A percentile compares a stretch with the other conserved stretches of the same genome.
phyloP scores from a whole-genome alignment of 345 rosid species.

The Balakata baccata region DNA sequence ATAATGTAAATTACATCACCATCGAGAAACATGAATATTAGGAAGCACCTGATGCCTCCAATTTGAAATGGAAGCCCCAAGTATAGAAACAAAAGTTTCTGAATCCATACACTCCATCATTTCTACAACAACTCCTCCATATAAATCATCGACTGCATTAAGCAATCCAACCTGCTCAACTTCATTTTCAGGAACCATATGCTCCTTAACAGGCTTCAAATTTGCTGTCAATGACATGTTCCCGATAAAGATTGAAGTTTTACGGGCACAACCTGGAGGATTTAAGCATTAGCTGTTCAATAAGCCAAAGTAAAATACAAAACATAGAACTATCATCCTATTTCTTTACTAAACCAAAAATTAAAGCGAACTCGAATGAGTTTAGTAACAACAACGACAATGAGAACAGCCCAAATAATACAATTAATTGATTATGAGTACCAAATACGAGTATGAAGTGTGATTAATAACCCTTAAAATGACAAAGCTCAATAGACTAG shows the following conservation, averaged over 20 bases:
- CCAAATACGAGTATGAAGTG: neutral
- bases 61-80: conserved; percentile 44
- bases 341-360: neutral
- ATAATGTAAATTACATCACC: neutral
- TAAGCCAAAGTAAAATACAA: too few species aligned
- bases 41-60: conserved; percentile 55
- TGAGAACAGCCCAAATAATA: neutral
- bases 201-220: conserved; percentile 17
- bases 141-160: conserved; percentile 37
- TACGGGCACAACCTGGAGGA: conserved; percentile 11
- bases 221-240: conserved; percentile 23
- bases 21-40: neutral
- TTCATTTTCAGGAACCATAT: conserved; percentile 13
- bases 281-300: neutral
- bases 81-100: conserved; percentile 36
- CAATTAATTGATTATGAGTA: neutral
- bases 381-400: neutral
- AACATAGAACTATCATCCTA: too few species aligned
- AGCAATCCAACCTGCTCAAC: conserved; percentile 32
- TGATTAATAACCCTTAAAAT: neutral
- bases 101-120: conserved; percentile 45
- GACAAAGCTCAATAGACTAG: neutral
- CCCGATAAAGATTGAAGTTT: conserved; percentile 8
- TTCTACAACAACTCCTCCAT: conserved; percentile 52
- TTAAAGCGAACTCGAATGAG: neutral